Conservation (phyloP, 352 stramenopile genomes). For the Pythium aristosporum region DNA sequence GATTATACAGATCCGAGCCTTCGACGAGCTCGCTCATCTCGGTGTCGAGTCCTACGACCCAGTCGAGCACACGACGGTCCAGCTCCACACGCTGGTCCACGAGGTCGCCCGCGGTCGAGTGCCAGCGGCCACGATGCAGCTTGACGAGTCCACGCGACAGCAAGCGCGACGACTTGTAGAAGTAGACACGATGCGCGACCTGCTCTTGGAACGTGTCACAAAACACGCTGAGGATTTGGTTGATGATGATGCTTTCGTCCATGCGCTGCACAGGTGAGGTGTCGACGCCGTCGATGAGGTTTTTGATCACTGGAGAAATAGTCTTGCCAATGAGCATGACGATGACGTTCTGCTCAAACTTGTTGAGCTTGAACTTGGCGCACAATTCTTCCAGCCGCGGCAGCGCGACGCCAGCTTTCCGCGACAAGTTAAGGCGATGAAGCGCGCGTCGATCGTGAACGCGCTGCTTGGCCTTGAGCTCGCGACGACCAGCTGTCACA, state of each 20-base stretch:
- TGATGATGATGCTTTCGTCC: constrained; percentile 90
- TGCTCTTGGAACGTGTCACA: constrained; percentile 89
- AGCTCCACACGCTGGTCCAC: constrained; percentile 86
- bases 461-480: constrained; percentile 87
- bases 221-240: constrained; percentile 86
- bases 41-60: constrained; percentile 83
- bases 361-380: constrained; percentile 80
- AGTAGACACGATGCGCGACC: constrained; percentile 82
- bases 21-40: constrained; percentile 91
- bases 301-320: constrained; percentile 88
- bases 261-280: constrained; percentile 84
- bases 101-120: constrained; percentile 79
- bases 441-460: constrained; percentile 70
- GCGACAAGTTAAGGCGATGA: constrained; percentile 61
- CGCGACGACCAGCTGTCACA: constrained; percentile 59
- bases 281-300: constrained; percentile 83
- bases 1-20: constrained; percentile 84
- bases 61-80: constrained; percentile 84
- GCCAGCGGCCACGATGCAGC: constrained; percentile 78
- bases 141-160: constrained; percentile 78
- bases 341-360: constrained; percentile 89
- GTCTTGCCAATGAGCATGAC: constrained; percentile 90
- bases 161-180: constrained; percentile 87
- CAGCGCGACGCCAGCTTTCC: constrained; percentile 52
- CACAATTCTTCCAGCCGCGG: constrained; percentile 77